Evolutionary conservation across 345 rosid genomes (phyloP).

Genomic region (Brassica napus): DNA sequence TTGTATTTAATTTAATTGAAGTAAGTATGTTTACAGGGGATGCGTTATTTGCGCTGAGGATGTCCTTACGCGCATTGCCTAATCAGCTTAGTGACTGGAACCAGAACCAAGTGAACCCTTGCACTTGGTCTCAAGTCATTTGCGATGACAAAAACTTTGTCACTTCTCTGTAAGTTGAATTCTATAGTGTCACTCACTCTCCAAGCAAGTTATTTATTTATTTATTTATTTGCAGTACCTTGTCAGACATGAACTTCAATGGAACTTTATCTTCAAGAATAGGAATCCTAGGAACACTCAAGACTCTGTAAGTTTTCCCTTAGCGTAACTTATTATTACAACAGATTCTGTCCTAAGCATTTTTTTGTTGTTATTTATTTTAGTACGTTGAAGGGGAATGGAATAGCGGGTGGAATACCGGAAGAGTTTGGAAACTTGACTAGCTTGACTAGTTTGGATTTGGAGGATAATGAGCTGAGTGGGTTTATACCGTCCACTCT

Average conservation of each 20-base stretch:
- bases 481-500: slow-evolving; percentile 83
- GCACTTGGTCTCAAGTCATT: slow-evolving; percentile 85
- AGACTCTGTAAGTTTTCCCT: slow-evolving; percentile 62
- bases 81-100: slow-evolving; percentile 77
- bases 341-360: slow-evolving; percentile 7
- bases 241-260: slow-evolving; percentile 77
- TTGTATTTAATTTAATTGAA: background rate
- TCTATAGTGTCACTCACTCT: background rate
- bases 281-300: slow-evolving; percentile 61
- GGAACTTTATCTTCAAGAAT: slow-evolving; percentile 74
- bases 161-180: slow-evolving; percentile 66
- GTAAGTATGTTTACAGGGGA: slow-evolving; percentile 53
- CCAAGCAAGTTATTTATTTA: background rate
- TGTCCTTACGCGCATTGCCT: slow-evolving; percentile 49
- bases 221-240: slow-evolving; percentile 50
- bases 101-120: slow-evolving; percentile 78
- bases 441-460: slow-evolving; percentile 80
- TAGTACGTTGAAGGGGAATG: slow-evolving; percentile 93
- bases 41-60: slow-evolving; percentile 61
- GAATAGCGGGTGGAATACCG: slow-evolving; percentile 86
- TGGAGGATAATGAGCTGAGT: slow-evolving; percentile 73
- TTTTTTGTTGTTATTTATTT: slow-evolving; percentile 11
- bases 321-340: background rate
- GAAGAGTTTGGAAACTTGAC: slow-evolving; percentile 78
- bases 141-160: slow-evolving; percentile 60